phyloP scores from a whole-genome alignment of 1,284 basidiomycete genomes.

The Stereum hirsutum region DNA sequence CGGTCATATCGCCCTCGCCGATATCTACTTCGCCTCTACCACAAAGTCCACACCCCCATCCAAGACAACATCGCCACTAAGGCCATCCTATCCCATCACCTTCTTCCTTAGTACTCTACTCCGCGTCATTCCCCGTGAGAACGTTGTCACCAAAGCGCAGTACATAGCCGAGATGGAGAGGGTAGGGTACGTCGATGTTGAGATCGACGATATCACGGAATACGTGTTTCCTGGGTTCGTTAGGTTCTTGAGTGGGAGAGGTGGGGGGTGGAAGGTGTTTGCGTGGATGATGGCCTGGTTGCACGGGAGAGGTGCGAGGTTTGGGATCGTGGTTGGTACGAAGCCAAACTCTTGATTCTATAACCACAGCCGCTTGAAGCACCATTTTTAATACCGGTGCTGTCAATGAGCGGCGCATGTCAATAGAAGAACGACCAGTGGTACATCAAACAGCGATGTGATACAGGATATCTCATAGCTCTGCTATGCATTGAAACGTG shows the following conservation, averaged over 20 bases:
- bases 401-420: no score
- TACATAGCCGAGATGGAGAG: constrained; percentile 37
- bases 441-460: no score
- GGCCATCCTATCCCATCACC: no score
- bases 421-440: no score
- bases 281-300: constrained; percentile 30
- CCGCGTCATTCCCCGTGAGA: constrained; percentile 41
- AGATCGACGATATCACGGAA: constrained; percentile 49
- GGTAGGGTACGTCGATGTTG: constrained; percentile 47
- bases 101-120: constrained; percentile 11
- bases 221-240: constrained; percentile 56
- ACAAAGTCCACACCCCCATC: no score
- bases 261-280: constrained; percentile 36
- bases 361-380: no score
- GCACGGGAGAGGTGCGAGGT: constrained; percentile 36
- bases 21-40: constrained; percentile 40
- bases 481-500: no score
- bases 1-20: constrained; percentile 54
- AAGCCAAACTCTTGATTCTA: constrained; percentile 11
- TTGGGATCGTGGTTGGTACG: constrained; percentile 43
- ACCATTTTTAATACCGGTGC: no score
- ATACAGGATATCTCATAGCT: no score
- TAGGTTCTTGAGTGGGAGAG: constrained; percentile 34
- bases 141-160: constrained; percentile 36
- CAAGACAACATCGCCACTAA: no score